Conservation (phyloP, 2,329 filamentous ascomycete species). For the Aspergillus caelatus region DNA sequence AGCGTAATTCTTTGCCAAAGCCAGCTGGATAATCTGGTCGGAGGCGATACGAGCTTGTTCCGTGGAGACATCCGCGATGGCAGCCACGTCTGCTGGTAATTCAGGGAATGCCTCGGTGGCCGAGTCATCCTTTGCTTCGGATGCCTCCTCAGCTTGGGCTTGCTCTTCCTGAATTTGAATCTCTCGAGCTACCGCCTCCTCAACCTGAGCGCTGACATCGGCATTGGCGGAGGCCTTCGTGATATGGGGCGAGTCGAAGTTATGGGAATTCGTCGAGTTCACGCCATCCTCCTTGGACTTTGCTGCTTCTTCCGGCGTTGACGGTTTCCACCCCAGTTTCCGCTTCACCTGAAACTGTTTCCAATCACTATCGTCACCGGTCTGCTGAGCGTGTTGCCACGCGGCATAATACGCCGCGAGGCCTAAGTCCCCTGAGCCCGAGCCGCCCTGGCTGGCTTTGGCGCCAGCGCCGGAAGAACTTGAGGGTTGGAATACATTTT, state of each 20-base stretch:
- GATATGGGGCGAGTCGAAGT: constrained; percentile 63
- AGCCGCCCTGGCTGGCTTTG: constrained; percentile 61
- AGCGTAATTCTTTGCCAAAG: constrained; percentile 71
- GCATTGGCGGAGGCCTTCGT: constrained; percentile 55
- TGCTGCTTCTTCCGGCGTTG: constrained; percentile 44
- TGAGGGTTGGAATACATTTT: constrained; percentile 72
- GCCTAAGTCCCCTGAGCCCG: constrained; percentile 62
- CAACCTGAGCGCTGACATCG: constrained; percentile 71
- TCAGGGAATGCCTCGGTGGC: constrained; percentile 32
- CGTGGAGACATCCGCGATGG: constrained; percentile 53
- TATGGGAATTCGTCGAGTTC: constrained; percentile 40
- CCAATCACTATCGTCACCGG: constrained; percentile 78
- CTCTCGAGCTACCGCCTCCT: constrained; percentile 81
- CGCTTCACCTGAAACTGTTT: constrained; percentile 87
- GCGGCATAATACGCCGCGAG: constrained; percentile 91
- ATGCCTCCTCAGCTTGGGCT: constrained; percentile 44
- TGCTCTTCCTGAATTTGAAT: constrained; percentile 64
- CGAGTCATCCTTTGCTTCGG: constrained; percentile 30
- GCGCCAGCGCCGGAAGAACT: constrained; percentile 55
- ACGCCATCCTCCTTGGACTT: constrained; percentile 28
- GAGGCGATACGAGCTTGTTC: constrained; percentile 71
- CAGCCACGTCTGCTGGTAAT: constrained; percentile 39
- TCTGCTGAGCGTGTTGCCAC: constrained; percentile 75
- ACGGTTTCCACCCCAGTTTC: constrained; percentile 82
- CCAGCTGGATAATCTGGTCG: constrained; percentile 75